Evolutionary conservation across 441 rosid species (phyloP).

Genomic region (Omphalea diandra): DNA sequence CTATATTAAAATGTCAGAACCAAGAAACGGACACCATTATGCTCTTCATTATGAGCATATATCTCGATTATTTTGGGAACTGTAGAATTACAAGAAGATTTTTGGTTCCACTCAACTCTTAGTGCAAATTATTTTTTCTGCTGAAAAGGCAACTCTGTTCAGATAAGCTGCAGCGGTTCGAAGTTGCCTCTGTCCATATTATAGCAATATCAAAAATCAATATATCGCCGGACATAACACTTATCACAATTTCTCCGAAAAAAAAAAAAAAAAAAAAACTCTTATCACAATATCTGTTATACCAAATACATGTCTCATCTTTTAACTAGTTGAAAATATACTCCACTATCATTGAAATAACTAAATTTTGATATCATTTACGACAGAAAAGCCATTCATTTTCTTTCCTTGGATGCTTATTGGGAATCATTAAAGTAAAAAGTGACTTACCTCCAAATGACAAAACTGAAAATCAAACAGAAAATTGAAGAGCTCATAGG

Average conservation of each 20-base stretch:
- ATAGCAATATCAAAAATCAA: not conserved
- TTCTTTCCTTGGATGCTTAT: not conserved
- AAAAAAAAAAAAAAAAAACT: no score
- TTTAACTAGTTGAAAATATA: not conserved
- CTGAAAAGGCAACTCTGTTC: no score
- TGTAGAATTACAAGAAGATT: not conserved
- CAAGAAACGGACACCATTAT: not conserved
- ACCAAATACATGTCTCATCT: not conserved
- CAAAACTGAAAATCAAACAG: slow-evolving; percentile 57
- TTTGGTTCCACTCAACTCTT: not conserved
- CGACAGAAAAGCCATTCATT: not conserved
- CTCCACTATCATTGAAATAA: not conserved
- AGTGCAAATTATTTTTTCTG: not conserved
- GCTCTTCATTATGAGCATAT: not conserved
- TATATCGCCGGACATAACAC: not conserved
- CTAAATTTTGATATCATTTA: no score
- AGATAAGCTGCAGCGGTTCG: no score
- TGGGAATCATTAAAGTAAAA: not conserved
- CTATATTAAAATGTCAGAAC: not conserved
- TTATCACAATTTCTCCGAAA: no score
- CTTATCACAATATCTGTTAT: not conserved
- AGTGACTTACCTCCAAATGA: slow-evolving; percentile 62
- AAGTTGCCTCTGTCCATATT: no score
- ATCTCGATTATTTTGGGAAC: not conserved
- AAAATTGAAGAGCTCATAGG: slow-evolving; percentile 65